Evolutionary conservation across 2,329 filamentous ascomycete genomes (phyloP).

Genomic region (Pochonia chlamydosporia): DNA sequence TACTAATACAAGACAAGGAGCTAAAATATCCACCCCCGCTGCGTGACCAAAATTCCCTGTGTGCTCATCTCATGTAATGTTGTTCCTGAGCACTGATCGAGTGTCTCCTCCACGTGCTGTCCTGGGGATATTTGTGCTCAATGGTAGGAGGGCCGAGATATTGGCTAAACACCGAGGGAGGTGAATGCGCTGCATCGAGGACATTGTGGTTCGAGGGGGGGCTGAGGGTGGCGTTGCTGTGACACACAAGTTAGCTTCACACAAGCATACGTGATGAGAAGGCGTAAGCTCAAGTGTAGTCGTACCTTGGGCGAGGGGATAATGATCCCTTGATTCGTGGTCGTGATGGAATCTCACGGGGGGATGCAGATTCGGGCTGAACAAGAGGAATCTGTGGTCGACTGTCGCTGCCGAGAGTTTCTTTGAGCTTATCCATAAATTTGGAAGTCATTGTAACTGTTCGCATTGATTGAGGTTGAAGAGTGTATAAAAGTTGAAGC

Average conservation of each 20-base stretch:
- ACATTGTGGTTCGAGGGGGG: slow-evolving; percentile 2
- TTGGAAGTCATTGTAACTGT: slow-evolving; percentile 1
- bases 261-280: neutral
- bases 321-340: slow-evolving; percentile 1
- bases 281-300: neutral
- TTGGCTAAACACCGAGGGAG: slow-evolving; percentile 18
- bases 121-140: slow-evolving; percentile 24
- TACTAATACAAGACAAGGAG: neutral
- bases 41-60: too few relatives aligned
- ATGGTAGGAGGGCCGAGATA: slow-evolving; percentile 21
- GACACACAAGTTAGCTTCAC: neutral
- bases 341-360: neutral
- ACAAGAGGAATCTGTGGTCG: slow-evolving; percentile 7
- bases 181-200: slow-evolving; percentile 18
- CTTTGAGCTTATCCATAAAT: slow-evolving; percentile 7
- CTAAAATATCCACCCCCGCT: too few relatives aligned
- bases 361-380: neutral
- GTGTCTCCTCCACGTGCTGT: slow-evolving; percentile 22
- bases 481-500: too few relatives aligned
- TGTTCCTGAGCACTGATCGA: slow-evolving; percentile 24
- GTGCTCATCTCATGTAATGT: slow-evolving; percentile 17
- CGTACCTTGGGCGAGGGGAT: slow-evolving; percentile 1
- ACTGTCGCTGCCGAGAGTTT: slow-evolving; percentile 2
- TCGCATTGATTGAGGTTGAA: too few relatives aligned
- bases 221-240: neutral